A percentile compares a stretch with the other conserved stretches of the same genome.
Conservation (phyloP, 768 basidiomycete genomes). For the Xerocomellus intermedius region DNA sequence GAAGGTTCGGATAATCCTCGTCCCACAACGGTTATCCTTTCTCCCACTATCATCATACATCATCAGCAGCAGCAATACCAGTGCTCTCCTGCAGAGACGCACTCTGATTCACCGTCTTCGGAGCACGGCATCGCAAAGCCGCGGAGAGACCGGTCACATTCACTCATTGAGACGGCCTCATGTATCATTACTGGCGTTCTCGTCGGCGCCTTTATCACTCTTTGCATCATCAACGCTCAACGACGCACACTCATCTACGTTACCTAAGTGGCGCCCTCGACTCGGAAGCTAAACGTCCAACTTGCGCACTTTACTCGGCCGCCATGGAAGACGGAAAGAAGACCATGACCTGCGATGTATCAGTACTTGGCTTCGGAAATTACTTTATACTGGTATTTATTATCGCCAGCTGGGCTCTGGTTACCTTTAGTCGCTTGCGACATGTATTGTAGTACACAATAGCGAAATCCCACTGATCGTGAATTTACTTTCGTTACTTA, state of each 20-base stretch:
- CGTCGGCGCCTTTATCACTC: conserved; percentile 54
- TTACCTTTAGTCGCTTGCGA: conserved; percentile 1
- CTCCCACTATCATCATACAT: conserved; percentile 29
- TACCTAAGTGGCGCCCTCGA: conserved; percentile 19
- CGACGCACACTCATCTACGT: conserved; percentile 45
- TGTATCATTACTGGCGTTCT: conserved; percentile 58
- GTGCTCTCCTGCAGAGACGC: conserved; percentile 10
- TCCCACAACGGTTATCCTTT: conserved; percentile 17
- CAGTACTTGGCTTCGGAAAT: conserved; percentile 7
- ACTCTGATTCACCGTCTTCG: conserved; percentile 7
- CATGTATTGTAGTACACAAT: not conserved
- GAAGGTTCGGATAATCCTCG: conserved; percentile 5
- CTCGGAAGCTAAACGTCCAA: not conserved
- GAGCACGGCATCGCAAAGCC: conserved; percentile 12
- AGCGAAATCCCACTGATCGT: conserved; percentile 1
- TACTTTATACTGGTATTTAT: conserved; percentile 33
- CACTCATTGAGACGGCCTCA: conserved; percentile 39
- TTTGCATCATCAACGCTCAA: conserved; percentile 49
- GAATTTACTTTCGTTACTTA: not conserved
- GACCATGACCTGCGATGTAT: conserved; percentile 20
- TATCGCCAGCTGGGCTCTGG: conserved; percentile 11
- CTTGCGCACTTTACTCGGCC: not conserved
- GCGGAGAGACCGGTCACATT: conserved; percentile 22
- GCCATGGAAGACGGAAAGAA: not conserved
- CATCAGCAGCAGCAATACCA: conserved; percentile 21